phyloP scores from a whole-genome alignment of 768 basidiomycete genomes.

The Lentinula guzmanii region DNA sequence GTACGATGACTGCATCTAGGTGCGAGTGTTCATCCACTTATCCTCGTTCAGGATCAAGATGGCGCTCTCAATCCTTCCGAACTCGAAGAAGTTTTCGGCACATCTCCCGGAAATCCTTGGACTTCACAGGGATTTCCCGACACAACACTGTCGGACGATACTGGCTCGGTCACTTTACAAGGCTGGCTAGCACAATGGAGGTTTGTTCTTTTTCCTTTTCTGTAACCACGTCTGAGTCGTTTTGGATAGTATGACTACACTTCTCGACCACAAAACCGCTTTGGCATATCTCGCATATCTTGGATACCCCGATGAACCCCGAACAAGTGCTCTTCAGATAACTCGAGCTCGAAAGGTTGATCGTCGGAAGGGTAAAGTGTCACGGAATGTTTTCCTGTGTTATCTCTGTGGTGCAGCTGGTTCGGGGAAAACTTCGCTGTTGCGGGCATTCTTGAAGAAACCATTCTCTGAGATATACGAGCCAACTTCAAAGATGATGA shows the following conservation, averaged over 20 bases:
- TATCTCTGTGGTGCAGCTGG: conserved; percentile 96
- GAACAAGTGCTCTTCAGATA: conserved; percentile 80
- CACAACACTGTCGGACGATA: conserved; percentile 80
- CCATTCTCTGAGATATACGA: conserved; percentile 70
- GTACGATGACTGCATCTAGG: conserved; percentile 25
- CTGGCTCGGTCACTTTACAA: conserved; percentile 90
- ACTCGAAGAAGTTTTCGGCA: conserved; percentile 84
- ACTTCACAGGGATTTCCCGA: conserved; percentile 85
- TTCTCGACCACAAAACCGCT: conserved; percentile 89
- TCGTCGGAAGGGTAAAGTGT: conserved; percentile 80
- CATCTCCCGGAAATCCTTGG: conserved; percentile 98
- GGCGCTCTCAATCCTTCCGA: conserved; percentile 83
- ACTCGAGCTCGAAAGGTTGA: conserved; percentile 82
- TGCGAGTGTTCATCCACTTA: background rate
- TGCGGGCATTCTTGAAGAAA: conserved; percentile 84
- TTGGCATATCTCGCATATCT: conserved; percentile 94
- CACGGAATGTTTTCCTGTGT: conserved; percentile 87
- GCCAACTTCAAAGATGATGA: conserved; percentile 85
- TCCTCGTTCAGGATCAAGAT: conserved; percentile 71
- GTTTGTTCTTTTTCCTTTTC: conserved; percentile 29
- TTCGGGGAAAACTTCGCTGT: conserved; percentile 86
- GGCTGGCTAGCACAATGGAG: conserved; percentile 99
- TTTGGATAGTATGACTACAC: conserved; percentile 81
- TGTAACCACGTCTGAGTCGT: background rate
- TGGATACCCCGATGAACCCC: conserved; percentile 76